Evolutionary conservation across 108 stramenopile genomes (phyloP), one percentile per base, ranked within the genome.

Genomic region (Mayamaea pseudoterrestris): DNA sequence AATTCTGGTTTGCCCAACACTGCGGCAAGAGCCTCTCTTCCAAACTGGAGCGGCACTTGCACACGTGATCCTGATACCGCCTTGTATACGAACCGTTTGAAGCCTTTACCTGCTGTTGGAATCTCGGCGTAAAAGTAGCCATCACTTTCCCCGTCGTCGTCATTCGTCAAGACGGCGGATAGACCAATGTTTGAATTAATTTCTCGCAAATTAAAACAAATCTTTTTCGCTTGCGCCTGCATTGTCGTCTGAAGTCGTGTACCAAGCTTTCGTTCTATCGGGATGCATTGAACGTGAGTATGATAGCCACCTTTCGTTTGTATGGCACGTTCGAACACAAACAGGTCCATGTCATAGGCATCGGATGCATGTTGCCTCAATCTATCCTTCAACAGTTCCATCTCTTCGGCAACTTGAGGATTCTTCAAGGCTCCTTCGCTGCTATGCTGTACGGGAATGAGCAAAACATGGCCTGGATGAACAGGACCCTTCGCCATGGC

Each of bases 401-500:
- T 74, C 50, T 87, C 84, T 4, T 60, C 60, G 4, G 63, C 43
- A 6, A 76, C 44, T 1, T 67, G 64, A 23, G 31, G 16, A 50
- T 74, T 59, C 18, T 57, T 47, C 28, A 73, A 62, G 11, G 70
- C 77, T 8, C 81, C 78, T 39, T 44, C 25, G 18, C 61, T 58
- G 8, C 58, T 70, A 63, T 93, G 92, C 1, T 65, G 65, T 26
- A 93, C 79, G 7, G 92, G 92, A 20, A 93, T 83, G 41, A 93
- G 65, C 39, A 93, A 59, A 6, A 83, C 69, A 61, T 93, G 92
- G 27, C 68, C 73, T 5, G 65, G 69, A 44, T 68, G 64, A 28
- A 87, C 65, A 1, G 79, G 73, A 30, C 92, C 92, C 50, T 93
- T 93, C 18, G 92, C 84, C 85, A 84, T 84, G 53, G 77, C 56